A percentile compares a stretch with the other conserved stretches of the same genome.
phyloP scores from a whole-genome alignment of 176 grass and related monocot species.

The barley (Hordeum vulgare) region MorexV3_pseudomolecules_assembly NC_058524.1:402027580-402028079 shows the following conservation, averaged over 20 bases:
- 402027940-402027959: not conserved
- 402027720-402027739: not conserved
- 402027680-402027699: not conserved
- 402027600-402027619: not conserved
- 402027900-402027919: slow-evolving; percentile 62
- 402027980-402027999: not conserved
- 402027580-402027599: not conserved
- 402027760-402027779: slow-evolving; percentile 74
- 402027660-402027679: slow-evolving; percentile 6
- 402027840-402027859: slow-evolving; percentile 47
- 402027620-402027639: slow-evolving; percentile 1
- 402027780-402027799: slow-evolving; percentile 53
- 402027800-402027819: slow-evolving; percentile 85
- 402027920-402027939: slow-evolving; percentile 14
- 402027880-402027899: slow-evolving; percentile 64
- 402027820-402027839: slow-evolving; percentile 59
- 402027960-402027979: not conserved
- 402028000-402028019: not conserved
- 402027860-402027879: slow-evolving; percentile 72
- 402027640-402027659: slow-evolving; percentile 26
- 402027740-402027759: slow-evolving; percentile 14
- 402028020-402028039: not conserved
- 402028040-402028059: not conserved
- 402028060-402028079: not conserved
- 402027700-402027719: not conserved